phyloP scores from a whole-genome alignment of 139 green algal species.

The Raphidocelis subcapitata region DNA sequence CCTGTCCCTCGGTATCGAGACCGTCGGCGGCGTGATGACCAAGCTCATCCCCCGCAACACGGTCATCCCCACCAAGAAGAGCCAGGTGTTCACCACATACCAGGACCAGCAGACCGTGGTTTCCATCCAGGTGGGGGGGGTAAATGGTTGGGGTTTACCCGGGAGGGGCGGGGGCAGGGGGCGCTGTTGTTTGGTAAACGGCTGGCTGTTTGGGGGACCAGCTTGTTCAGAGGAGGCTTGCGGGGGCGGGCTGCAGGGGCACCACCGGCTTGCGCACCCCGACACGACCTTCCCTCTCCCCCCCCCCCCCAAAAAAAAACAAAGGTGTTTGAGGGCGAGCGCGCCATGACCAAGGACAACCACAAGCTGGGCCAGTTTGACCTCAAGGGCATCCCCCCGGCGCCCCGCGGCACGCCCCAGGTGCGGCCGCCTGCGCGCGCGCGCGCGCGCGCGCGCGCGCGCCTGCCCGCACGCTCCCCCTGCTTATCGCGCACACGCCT shows the following conservation, averaged over 20 bases:
- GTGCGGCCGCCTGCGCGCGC: conserved; percentile 82
- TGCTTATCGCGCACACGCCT: too few species aligned
- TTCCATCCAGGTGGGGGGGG: conserved; percentile 72
- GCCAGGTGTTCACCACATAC: conserved; percentile 98
- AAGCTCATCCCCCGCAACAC: conserved; percentile 93
- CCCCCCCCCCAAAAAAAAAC: too few species aligned
- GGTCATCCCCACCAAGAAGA: conserved; percentile 96
- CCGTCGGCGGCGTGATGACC: conserved; percentile 91
- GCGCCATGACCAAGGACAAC: conserved; percentile 94
- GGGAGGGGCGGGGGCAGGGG: too few species aligned
- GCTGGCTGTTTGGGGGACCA: too few species aligned
- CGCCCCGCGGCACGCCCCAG: conserved; percentile 80
- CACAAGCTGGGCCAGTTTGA: conserved; percentile 93
- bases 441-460: too few species aligned
- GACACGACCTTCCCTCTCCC: too few species aligned
- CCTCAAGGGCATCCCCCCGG: conserved; percentile 87
- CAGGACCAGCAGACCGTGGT: conserved; percentile 95
- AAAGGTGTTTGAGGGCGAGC: conserved; percentile 91
- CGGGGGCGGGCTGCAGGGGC: too few species aligned
- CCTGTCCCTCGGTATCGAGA: conserved; percentile 94
- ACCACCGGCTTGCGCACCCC: too few species aligned
- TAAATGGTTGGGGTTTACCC: too few species aligned
- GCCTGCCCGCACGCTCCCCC: too few species aligned
- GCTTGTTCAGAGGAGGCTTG: too few species aligned
- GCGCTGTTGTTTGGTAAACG: too few species aligned